Evolutionary conservation across 1,139 yeast genomes (phyloP).

Genomic region (Blastobotrys apis): DNA sequence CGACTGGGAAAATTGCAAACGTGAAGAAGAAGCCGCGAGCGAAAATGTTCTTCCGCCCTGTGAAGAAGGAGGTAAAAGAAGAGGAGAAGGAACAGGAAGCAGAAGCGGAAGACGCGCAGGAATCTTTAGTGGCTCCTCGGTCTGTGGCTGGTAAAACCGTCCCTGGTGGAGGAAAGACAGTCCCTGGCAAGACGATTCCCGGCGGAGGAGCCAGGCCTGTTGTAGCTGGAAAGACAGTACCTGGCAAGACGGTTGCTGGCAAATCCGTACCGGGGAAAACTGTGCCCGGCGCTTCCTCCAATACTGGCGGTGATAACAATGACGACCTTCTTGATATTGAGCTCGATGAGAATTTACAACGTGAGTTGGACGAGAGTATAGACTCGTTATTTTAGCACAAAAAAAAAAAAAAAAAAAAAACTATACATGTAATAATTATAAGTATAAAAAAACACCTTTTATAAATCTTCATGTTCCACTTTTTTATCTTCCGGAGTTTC

Average conservation of each 20-base stretch:
- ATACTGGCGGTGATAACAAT: not conserved
- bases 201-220: not conserved
- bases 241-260: constrained; percentile 4
- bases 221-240: constrained; percentile 1
- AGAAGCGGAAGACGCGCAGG: not conserved
- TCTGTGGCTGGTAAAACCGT: not conserved
- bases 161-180: constrained; percentile 1
- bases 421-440: too few relatives aligned
- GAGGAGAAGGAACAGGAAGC: not conserved
- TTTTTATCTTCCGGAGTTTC: too few relatives aligned
- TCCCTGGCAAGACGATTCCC: constrained; percentile 1
- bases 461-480: too few relatives aligned
- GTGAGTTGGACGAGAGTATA: constrained; percentile 9
- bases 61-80: constrained; percentile 11
- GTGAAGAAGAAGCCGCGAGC: constrained; percentile 50
- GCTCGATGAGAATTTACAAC: constrained; percentile 3
- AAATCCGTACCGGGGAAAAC: constrained; percentile 3
- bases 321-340: not conserved
- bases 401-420: too few relatives aligned
- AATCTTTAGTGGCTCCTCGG: not conserved
- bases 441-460: too few relatives aligned
- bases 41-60: constrained; percentile 26
- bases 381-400: constrained; percentile 5
- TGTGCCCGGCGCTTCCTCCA: not conserved
- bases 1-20: constrained; percentile 80